Conservation (phyloP, 768 basidiomycete genomes). For the Hygrophorus pudorinus region DNA sequence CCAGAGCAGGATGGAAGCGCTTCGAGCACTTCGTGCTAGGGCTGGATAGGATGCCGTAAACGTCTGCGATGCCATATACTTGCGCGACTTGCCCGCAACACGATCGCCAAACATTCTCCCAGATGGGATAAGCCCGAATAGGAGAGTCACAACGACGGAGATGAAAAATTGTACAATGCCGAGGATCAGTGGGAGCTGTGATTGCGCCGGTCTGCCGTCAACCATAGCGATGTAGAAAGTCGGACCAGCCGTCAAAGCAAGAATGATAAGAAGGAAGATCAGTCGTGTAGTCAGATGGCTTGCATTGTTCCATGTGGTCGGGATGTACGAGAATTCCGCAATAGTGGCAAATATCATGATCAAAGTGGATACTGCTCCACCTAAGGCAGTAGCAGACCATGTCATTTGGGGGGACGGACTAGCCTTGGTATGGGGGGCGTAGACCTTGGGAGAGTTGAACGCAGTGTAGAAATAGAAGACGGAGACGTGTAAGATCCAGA, state of each 20-base stretch:
- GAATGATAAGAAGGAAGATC: conserved; percentile 82
- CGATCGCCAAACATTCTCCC: conserved; percentile 99
- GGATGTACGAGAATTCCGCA: conserved; percentile 94
- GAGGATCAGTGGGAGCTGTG: conserved; percentile 79
- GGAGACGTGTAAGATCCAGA: conserved; percentile 94
- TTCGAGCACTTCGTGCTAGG: conserved; percentile 60
- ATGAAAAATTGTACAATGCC: conserved; percentile 92
- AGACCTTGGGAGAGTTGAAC: conserved; percentile 92
- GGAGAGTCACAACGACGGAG: conserved; percentile 71
- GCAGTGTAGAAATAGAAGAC: conserved; percentile 97
- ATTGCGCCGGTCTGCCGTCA: conserved; percentile 49
- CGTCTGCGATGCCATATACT: conserved; percentile 97
- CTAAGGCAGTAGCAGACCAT: conserved; percentile 93
- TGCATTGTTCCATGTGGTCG: conserved; percentile 98
- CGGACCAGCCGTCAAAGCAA: conserved; percentile 87
- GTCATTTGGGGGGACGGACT: conserved; percentile 80
- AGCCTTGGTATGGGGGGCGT: conserved; percentile 58
- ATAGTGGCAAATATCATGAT: conserved; percentile 94
- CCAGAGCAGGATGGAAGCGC: conserved; percentile 84
- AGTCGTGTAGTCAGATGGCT: conserved; percentile 93
- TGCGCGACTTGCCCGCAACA: conserved; percentile 93
- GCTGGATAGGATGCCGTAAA: conserved; percentile 96
- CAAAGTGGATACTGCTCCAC: conserved; percentile 83
- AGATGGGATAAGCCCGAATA: conserved; percentile 85
- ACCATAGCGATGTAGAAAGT: conserved; percentile 89